phyloP scores from a whole-genome alignment of 495 filamentous ascomycete genomes.

The Penicillium psychrofluorescens region DNA sequence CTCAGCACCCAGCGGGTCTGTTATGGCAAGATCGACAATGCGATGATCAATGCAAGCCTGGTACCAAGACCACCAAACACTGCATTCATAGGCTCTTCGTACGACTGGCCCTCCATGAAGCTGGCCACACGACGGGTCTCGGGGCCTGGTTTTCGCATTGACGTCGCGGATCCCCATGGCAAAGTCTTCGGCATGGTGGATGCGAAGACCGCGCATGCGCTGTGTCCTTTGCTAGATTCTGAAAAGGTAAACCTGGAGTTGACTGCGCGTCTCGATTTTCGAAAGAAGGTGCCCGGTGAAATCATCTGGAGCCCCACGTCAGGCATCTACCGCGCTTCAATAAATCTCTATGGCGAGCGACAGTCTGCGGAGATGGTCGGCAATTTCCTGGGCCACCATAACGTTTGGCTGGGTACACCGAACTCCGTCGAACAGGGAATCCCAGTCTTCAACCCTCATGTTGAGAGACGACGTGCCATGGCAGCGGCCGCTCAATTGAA shows the following conservation, averaged over 20 bases:
- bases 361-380: conserved; percentile 58
- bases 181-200: conserved; percentile 71
- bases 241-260: conserved; percentile 53
- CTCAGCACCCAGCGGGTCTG: conserved; percentile 62
- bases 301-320: conserved; percentile 47
- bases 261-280: conserved; percentile 55
- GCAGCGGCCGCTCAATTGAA: conserved; percentile 8
- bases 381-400: conserved; percentile 52
- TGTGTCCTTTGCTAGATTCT: conserved; percentile 65
- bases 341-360: conserved; percentile 76
- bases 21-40: conserved; percentile 69
- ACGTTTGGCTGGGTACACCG: conserved; percentile 59
- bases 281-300: conserved; percentile 51
- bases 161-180: conserved; percentile 61
- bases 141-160: conserved; percentile 53
- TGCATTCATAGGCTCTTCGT: conserved; percentile 26
- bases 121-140: conserved; percentile 52
- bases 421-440: conserved; percentile 56
- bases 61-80: conserved; percentile 61
- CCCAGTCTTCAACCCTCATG: conserved; percentile 62
- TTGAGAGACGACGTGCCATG: conserved; percentile 35
- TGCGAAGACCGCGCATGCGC: conserved; percentile 53
- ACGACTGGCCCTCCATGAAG: conserved; percentile 67
- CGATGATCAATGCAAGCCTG: conserved; percentile 57
- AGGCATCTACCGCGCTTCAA: conserved; percentile 45